Conservation (phyloP, 345 rosid genomes). For the Euphorbia lathyris region DNA sequence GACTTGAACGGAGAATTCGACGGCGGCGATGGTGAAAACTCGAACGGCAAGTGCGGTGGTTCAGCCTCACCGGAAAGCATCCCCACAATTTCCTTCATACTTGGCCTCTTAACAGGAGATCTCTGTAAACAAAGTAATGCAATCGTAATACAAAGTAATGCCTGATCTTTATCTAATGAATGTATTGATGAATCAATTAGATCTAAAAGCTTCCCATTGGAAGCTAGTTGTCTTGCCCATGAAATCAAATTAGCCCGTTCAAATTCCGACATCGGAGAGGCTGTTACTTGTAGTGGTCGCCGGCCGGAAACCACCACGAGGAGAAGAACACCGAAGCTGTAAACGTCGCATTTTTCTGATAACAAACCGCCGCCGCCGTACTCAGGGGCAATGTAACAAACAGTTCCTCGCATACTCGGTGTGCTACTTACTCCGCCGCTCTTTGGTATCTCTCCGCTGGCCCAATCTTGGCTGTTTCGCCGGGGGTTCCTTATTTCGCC, state of each 20-base stretch:
- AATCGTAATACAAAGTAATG: conserved; percentile 63
- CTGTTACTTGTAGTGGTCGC: conserved; percentile 69
- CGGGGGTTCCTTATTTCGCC: conserved; percentile 48
- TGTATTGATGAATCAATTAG: conserved; percentile 60
- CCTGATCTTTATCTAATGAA: conserved; percentile 57
- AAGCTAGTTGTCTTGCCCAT: conserved; percentile 76
- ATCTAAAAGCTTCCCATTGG: conserved; percentile 60
- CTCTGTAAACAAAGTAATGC: conserved; percentile 69
- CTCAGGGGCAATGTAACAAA: conserved; percentile 79
- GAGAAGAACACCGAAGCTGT: conserved; percentile 70
- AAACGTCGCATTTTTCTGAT: conserved; percentile 74
- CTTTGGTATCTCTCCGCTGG: conserved; percentile 58
- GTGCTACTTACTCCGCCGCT: conserved; percentile 81
- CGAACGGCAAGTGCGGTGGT: conserved; percentile 69
- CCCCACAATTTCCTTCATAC: conserved; percentile 61
- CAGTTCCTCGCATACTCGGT: conserved; percentile 85
- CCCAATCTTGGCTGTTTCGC: conserved; percentile 60
- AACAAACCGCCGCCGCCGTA: conserved; percentile 63
- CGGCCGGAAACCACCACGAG: conserved; percentile 69
- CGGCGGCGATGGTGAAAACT: conserved; percentile 77
- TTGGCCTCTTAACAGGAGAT: conserved; percentile 61
- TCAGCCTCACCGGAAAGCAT: conserved; percentile 66
- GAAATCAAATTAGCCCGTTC: conserved; percentile 79
- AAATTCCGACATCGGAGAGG: conserved; percentile 73
- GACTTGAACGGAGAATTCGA: conserved; percentile 29